Evolutionary conservation across 805 yeast genomes (phyloP).

Genomic region (Cyberlindnera euphorbiiphila): DNA sequence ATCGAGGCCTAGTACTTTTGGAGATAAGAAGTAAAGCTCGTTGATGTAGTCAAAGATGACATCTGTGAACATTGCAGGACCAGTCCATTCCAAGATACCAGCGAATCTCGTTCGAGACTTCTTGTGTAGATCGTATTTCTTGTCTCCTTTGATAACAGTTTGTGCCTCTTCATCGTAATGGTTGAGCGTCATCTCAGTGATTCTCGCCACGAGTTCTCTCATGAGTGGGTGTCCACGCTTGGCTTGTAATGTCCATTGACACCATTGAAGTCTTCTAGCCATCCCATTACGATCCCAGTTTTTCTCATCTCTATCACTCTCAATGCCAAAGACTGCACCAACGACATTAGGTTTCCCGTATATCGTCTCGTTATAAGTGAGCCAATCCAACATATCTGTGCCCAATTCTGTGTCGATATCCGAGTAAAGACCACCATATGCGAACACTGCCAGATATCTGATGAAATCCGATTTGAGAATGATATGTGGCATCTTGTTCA

Average conservation of each 20-base stretch:
- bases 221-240: constrained; percentile 59
- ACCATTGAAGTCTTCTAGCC: constrained; percentile 53
- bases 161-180: constrained; percentile 32
- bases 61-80: constrained; percentile 49
- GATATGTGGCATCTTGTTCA: constrained; percentile 65
- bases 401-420: constrained; percentile 56
- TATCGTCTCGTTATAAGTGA: constrained; percentile 32
- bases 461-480: constrained; percentile 91
- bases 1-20: constrained; percentile 5
- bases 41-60: constrained; percentile 36
- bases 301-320: constrained; percentile 46
- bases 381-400: constrained; percentile 56
- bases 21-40: constrained; percentile 10
- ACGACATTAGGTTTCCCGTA: constrained; percentile 30
- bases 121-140: constrained; percentile 34
- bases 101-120: constrained; percentile 57
- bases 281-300: constrained; percentile 46
- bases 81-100: constrained; percentile 54
- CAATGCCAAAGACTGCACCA: constrained; percentile 52
- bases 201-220: constrained; percentile 50
- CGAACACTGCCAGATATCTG: constrained; percentile 80
- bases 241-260: constrained; percentile 58
- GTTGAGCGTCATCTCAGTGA: constrained; percentile 47
- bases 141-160: constrained; percentile 25
- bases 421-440: constrained; percentile 65